phyloP scores from a whole-genome alignment of 2,329 filamentous ascomycete species.

The Mycosphaerella sp. region DNA sequence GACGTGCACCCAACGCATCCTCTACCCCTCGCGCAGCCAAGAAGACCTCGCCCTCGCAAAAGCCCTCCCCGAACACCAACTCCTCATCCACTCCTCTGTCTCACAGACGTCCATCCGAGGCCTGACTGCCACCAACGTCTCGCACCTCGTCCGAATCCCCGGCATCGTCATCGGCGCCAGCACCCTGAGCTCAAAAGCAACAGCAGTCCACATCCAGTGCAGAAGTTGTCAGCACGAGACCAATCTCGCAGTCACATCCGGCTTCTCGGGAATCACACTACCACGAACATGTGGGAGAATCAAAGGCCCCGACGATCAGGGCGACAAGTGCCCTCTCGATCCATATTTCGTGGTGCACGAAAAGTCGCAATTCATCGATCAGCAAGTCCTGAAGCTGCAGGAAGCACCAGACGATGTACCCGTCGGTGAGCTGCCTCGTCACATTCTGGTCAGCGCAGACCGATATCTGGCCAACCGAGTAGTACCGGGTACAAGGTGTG shows the following conservation, averaged over 20 bases:
- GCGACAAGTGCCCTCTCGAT: slow-evolving; percentile 82
- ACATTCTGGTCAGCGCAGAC: slow-evolving; percentile 95
- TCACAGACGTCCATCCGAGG: slow-evolving; percentile 90
- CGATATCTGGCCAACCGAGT: slow-evolving; percentile 92
- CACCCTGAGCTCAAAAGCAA: slow-evolving; percentile 93
- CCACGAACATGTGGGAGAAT: slow-evolving; percentile 69
- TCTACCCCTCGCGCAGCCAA: slow-evolving; percentile 68
- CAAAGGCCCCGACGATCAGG: slow-evolving; percentile 45
- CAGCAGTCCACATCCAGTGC: slow-evolving; percentile 78
- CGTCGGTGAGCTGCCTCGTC: slow-evolving; percentile 88
- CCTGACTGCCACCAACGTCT: slow-evolving; percentile 85
- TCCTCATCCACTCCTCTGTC: slow-evolving; percentile 87
- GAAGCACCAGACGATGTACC: slow-evolving; percentile 97
- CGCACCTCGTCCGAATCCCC: slow-evolving; percentile 89
- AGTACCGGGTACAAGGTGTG: slow-evolving; percentile 89
- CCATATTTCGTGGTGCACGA: slow-evolving; percentile 96
- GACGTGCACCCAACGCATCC: slow-evolving; percentile 86
- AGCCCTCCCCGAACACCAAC: slow-evolving; percentile 72
- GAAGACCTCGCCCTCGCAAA: slow-evolving; percentile 49
- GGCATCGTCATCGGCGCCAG: slow-evolving; percentile 97
- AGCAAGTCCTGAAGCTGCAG: slow-evolving; percentile 96
- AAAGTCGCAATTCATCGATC: slow-evolving; percentile 89
- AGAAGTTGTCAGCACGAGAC: slow-evolving; percentile 72
- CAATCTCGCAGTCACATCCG: slow-evolving; percentile 67
- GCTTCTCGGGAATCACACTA: slow-evolving; percentile 80